Evolutionary conservation across 2,329 filamentous ascomycete species (phyloP), one percentile per base, ranked within the genome.

Genomic region (Leptographium procerum): DNA sequence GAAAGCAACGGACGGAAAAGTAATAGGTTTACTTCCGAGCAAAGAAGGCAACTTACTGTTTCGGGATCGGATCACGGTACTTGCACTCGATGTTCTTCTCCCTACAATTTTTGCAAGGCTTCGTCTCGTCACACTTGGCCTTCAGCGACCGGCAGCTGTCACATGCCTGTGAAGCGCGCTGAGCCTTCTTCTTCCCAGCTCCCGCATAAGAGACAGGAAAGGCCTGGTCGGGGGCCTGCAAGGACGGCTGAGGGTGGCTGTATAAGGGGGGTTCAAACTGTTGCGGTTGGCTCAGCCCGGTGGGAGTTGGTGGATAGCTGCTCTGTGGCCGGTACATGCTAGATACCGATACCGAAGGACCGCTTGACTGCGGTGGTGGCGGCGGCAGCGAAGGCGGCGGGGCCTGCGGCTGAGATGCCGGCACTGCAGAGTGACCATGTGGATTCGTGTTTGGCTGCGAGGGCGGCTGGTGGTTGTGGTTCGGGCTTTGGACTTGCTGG

Each of bases 61-160:
- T 94, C 19, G 90, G 90, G 26, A 90, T 88, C 7, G 94, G 87
- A 67, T 96, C 91, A 64, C 91, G 85, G 71, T 96, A 97, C 70
- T 89, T 86, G 75, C 89, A 99, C 57, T 85, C 80, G 34, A 90
- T 79, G 64, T 82, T 85, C 69, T 95, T 95, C 65, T 97, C 91
- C 66, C 87, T 87, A 70, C 94, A 99, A 66, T 86, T 89, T 68
- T 90, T 92, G 66, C 88, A 87, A 2, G 88, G 91, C 64, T 87
- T 85, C 13, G 85, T 85, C 75, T 96, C 91, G 66, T 95, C 90
- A 69, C 91, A 96, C 72, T 95, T 95, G 16, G 90, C 90, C 71
- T 95, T 96, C 45, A 92, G 80, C 61, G 88, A 82, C 60, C 91
- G 85, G 72, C 91, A 96, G 70, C 87, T 89, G 67, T 95, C 91